Conservation (phyloP, 2,329 filamentous ascomycete genomes). For the Sporothrix pallida region DNA sequence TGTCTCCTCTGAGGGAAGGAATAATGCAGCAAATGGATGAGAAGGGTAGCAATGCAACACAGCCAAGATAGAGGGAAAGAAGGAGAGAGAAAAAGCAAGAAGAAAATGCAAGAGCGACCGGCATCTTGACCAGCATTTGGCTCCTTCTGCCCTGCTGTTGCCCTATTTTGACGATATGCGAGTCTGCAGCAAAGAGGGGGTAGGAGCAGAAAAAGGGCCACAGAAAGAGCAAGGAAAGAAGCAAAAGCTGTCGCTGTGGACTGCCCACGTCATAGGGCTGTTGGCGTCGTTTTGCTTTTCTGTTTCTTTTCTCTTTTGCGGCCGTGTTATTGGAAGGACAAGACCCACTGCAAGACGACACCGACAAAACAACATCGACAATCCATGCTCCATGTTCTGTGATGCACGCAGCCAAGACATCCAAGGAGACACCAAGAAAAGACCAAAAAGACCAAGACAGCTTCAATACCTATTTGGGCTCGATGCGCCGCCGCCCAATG, state of each 20-base stretch:
- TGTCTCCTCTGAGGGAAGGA: not conserved
- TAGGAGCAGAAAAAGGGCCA: not conserved
- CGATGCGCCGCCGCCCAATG: not conserved
- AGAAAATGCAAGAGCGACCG: conserved; percentile 3
- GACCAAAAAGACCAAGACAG: not conserved
- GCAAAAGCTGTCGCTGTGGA: not conserved
- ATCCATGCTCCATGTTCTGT: conserved; percentile 4
- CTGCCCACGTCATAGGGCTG: conserved; percentile 30
- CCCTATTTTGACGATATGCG: not conserved
- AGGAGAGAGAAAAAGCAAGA: not conserved
- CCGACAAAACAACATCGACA: not conserved
- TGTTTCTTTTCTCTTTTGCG: not conserved
- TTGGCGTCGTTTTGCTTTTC: not conserved
- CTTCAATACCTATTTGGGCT: conserved; percentile 1
- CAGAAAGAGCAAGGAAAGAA: too few species aligned
- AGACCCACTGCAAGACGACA: not conserved
- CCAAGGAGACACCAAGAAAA: too few species aligned
- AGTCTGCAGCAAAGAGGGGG: conserved; percentile 4
- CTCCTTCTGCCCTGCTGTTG: not conserved
- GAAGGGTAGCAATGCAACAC: conserved; percentile 11
- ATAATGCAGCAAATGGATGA: not conserved
- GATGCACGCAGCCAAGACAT: not conserved
- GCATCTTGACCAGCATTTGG: conserved; percentile 12
- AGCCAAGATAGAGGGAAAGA: not conserved
- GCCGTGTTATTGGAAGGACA: not conserved